These are phyloP conservation scores for Secale cereale DNA, from an alignment of 176 grass and related monocot genomes.

Conservation along the genomic window DNA sequence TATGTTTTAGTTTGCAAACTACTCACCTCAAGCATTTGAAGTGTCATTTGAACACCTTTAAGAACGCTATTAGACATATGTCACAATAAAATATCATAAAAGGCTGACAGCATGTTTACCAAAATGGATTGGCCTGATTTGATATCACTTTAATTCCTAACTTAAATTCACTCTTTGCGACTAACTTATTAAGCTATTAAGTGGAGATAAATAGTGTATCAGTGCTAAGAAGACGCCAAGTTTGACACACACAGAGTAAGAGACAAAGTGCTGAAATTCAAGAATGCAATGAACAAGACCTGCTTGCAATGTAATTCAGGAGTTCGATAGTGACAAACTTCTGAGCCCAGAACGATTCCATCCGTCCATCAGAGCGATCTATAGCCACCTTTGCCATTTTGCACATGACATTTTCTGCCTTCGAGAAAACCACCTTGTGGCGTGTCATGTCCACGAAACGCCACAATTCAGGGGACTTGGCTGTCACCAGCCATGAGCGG, in stretches of 20 bases:
- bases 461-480: conserved; percentile 28
- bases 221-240: background rate
- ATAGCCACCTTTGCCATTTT: conserved; percentile 30
- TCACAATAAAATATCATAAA: background rate
- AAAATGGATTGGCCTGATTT: background rate
- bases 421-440: conserved; percentile 27
- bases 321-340: conserved; percentile 17
- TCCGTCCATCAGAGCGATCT: conserved; percentile 10
- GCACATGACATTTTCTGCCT: background rate
- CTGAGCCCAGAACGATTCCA: conserved; percentile 37
- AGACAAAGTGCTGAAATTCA: background rate
- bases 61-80: background rate
- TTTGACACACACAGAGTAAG: background rate
- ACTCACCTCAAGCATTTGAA: background rate
- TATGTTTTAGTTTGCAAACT: background rate
- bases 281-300: conserved; percentile 10
- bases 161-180: background rate
- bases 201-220: background rate
- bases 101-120: background rate
- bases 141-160: background rate
- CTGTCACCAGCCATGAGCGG: conserved; percentile 18
- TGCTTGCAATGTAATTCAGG: conserved; percentile 25
- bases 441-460: conserved; percentile 2
- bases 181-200: background rate
- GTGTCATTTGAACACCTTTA: background rate